phyloP scores from a whole-genome alignment of 2,329 filamentous ascomycete species.

The Verticillium dahliae region DNA sequence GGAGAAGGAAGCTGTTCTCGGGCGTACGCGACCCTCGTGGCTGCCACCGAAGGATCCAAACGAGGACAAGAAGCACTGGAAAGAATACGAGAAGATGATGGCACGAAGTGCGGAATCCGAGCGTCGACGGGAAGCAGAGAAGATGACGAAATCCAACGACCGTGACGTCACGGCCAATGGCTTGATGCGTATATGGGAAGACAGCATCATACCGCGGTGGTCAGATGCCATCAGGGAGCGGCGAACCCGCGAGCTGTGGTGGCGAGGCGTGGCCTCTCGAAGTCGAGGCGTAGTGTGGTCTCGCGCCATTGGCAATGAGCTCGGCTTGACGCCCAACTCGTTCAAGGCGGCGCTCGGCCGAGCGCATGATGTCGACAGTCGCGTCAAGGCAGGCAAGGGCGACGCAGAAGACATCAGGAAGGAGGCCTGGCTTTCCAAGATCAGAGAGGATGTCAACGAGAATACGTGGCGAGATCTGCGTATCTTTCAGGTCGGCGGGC shows the following conservation, averaged over 20 bases:
- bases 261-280: constrained; percentile 68
- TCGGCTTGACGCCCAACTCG: constrained; percentile 59
- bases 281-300: constrained; percentile 65
- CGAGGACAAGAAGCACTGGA: constrained; percentile 85
- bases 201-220: constrained; percentile 72
- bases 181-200: constrained; percentile 63
- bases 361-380: constrained; percentile 55
- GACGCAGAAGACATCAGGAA: constrained; percentile 48
- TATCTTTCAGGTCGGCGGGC: constrained; percentile 62
- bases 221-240: constrained; percentile 61
- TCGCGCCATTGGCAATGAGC: constrained; percentile 65
- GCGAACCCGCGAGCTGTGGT: constrained; percentile 71
- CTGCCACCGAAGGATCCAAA: constrained; percentile 80
- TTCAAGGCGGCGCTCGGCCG: constrained; percentile 66
- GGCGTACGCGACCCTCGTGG: constrained; percentile 76
- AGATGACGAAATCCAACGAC: constrained; percentile 42
- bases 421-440: constrained; percentile 55
- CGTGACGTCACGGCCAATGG: constrained; percentile 49
- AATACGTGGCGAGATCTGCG: constrained; percentile 65
- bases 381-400: constrained; percentile 43
- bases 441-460: constrained; percentile 56
- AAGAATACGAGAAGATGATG: constrained; percentile 82
- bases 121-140: constrained; percentile 48
- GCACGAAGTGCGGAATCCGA: constrained; percentile 53
- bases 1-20: constrained; percentile 79